Evolutionary conservation across 768 basidiomycete genomes (phyloP).

Genomic region (Xerocomellus dryophilus): DNA sequence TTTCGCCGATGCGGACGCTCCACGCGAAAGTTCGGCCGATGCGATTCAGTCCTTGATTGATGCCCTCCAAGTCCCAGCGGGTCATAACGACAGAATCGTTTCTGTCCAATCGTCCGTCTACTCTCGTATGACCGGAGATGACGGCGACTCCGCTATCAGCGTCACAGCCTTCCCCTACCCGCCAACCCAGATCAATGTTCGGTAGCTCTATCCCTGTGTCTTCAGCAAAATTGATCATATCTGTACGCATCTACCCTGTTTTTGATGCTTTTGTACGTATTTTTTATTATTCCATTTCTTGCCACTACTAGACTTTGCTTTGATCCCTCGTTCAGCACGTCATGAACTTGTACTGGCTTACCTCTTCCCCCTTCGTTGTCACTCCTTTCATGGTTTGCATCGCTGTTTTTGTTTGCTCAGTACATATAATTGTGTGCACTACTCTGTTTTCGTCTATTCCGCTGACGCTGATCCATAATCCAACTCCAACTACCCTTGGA

Average conservation of each 20-base stretch:
- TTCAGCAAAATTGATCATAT: neutral
- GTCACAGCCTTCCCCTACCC: conserved; percentile 32
- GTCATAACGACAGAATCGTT: conserved; percentile 49
- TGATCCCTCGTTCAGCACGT: conserved; percentile 4
- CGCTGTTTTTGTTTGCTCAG: neutral
- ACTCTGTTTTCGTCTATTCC: conserved; percentile 5
- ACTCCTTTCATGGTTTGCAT: conserved; percentile 15
- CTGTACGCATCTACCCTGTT: conserved; percentile 9
- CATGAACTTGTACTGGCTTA: conserved; percentile 18
- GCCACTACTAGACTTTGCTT: conserved; percentile 2
- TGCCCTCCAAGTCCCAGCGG: conserved; percentile 52
- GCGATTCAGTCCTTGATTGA: conserved; percentile 64
- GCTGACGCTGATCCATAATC: neutral
- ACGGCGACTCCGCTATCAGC: conserved; percentile 25
- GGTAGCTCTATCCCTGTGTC: conserved; percentile 3
- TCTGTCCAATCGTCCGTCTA: conserved; percentile 55
- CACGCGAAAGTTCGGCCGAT: conserved; percentile 25
- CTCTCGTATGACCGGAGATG: conserved; percentile 28
- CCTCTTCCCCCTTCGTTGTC: conserved; percentile 1
- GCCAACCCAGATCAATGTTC: conserved; percentile 15
- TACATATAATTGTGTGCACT: conserved; percentile 10
- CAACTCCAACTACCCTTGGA: neutral
- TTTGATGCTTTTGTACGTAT: conserved; percentile 16
- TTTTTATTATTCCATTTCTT: conserved; percentile 12
- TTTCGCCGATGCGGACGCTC: conserved; percentile 39